Evolutionary conservation across 768 basidiomycete species (phyloP), one percentile per base, ranked within the genome.

Genomic region (Suillus subaureus): DNA sequence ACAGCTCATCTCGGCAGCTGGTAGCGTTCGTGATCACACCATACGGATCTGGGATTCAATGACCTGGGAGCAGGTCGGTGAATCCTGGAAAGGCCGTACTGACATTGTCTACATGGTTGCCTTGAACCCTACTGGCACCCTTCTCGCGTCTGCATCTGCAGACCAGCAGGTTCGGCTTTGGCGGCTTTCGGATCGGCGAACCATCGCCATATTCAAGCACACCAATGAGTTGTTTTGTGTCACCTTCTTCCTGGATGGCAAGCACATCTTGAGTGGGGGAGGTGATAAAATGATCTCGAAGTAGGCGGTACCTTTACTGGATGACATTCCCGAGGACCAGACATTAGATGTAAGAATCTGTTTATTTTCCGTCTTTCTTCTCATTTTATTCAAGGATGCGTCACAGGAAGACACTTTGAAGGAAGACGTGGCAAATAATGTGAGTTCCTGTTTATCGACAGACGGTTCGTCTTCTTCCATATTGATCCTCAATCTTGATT

Each of bases 201-300:
- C 12, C 1, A n/a, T 37, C 13, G 55, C 55, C 55, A 56, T 56
- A 23, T n/a, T 56, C 49, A 26, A 49, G 23, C 49, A 26, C 49
- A 3, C 13, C 6, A 1, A 49, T 26, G 13, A 3, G 7, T 13
- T 26, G 12, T 15, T 0, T 26, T 26, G 23, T 15, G 55, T 37
- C n/a, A 56, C 55, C 21, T 56, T 56, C 55, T 56, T 35, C 21
- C 2, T 4, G 13, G 55, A 56, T 56, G 55, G 35, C 55, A 56
- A 23, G 35, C 21, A 35, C 35, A n/a, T 56, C 3, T 6, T 56
- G 2, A 35, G 55, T 2, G 55, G 33, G 37, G 55, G 55, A 3
- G 23, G 1, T 15, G 55, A 55, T n/a, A 6, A 1, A 7, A 56
- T 6, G 12, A 31, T 56, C n/a, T 35, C 33, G 37, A 13, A 56